Evolutionary conservation across 768 basidiomycete species (phyloP), one percentile per base, ranked within the genome.

Genomic region (Amanita phalloides): DNA sequence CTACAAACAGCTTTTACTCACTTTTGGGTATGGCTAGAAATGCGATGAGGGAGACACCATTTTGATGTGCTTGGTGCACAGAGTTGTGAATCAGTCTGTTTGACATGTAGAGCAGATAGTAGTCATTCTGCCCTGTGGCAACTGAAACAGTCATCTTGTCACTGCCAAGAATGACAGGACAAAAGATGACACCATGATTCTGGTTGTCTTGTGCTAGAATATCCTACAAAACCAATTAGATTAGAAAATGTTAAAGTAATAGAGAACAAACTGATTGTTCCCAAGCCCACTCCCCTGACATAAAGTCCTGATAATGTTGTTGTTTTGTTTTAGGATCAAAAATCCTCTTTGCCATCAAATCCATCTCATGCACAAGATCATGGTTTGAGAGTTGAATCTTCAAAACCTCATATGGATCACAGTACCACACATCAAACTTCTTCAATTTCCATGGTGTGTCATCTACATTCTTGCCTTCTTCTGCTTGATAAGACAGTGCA

Each of bases 11-110:
- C 23, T 25, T 25, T 25, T 25, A 36, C 46, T 41, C 9, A 57
- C 60, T 55, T 44, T 61, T 59, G 6, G 60, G 60, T 1, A 44
- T 44, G 4, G 42, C 23, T 6, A 44, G 9, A 4, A 44, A 44
- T 8, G 17, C 23, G 3, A 44, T 17, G 0, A 44, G 9, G 2
- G 17, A 13, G n/a, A 44, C 42, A 5, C 42, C 42, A 11, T 44
- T 44, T 21, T 9, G 21, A 11, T 44, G 42, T 0, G 42, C 42
- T 9, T 5, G 23, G 21, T 23, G 9, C 4, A 44, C 21, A 44
- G 3, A 2, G 10, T 44, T 44, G 10, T 44, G 42, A 8, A 44
- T 23, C 0, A 26, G 10, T 5, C 42, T 23, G 7, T 44, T 44
- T 23, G 42, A 43, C 20, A n/a, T n/a, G n/a, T n/a, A n/a, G n/a